Evolutionary conservation across 805 yeast genomes (phyloP), one percentile per base, ranked within the genome.

Genomic region (Limtongozyma cylindracea): DNA sequence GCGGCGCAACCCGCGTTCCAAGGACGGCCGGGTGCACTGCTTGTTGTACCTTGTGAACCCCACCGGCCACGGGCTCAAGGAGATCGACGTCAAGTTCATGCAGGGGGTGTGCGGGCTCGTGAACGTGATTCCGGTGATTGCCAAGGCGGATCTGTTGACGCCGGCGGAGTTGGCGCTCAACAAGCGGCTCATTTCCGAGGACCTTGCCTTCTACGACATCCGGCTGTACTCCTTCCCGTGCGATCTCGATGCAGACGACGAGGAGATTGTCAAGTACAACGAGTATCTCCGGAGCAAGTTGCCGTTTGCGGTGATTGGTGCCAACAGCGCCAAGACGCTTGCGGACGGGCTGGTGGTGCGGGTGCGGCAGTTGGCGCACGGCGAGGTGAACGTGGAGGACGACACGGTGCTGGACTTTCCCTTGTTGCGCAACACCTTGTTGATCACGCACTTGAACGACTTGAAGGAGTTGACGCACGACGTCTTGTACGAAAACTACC

Each of bases 391-490:
- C 34, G 58, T 67, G 22, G 76, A 67, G 35, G 64, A 69, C 41
- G 69, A 82, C 16, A 70, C 69, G 24, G 56, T 62, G 29, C 70
- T 78, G 30, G 94, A 80, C 44, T 73, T 80, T 39, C 61, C 76
- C 20, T 60, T 73, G 19, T 55, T 80, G 42, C 67, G 80, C 41
- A 77, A 76, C 36, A 63, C 80, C 4, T 49, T 80, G 27, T 58
- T 80, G 36, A 71, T 74, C 35, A 67, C 88, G 10, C 93, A 78
- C 46, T 57, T 80, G 44, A 69, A 69, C 39, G 94, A 80, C 39
- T 64, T 80, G 44, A 77, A 77, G 47, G 94, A 80, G 35, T 57
- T 62, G 36, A 80, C 95, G 6, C 91, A 74, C 41, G 92, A 78
- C 40, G 59, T 68, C 19, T 50, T 80, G 30, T 80, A 80, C 43